Evolutionary conservation across 768 basidiomycete species (phyloP).

Genomic region (Mycena metata): DNA sequence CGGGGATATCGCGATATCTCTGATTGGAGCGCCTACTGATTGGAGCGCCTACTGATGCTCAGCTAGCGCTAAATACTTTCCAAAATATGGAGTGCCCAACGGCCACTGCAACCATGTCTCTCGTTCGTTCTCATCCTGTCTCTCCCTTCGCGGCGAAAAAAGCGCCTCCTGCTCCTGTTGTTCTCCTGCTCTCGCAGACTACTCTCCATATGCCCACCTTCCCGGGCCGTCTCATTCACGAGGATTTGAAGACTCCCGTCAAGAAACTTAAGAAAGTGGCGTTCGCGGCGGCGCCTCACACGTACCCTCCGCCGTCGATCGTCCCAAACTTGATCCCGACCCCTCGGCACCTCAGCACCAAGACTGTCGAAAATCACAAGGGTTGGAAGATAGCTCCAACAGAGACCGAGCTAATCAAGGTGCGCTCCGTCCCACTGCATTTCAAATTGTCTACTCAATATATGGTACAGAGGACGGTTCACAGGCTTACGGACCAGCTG

Average conservation of each 20-base stretch:
- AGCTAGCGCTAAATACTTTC: no score
- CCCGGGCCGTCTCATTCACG: slow-evolving; percentile 32
- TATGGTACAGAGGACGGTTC: no score
- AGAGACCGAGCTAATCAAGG: no score
- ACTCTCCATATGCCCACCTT: slow-evolving; percentile 17
- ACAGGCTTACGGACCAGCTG: no score
- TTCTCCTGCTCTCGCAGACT: slow-evolving; percentile 27
- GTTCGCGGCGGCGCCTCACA: no score
- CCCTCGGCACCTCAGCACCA: not conserved
- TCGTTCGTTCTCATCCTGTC: slow-evolving; percentile 2
- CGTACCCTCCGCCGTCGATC: slow-evolving; percentile 28
- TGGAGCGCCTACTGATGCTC: no score
- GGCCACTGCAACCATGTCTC: slow-evolving; percentile 19
- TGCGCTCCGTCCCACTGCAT: no score
- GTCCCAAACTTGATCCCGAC: slow-evolving; percentile 1
- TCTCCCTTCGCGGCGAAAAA: slow-evolving; percentile 30
- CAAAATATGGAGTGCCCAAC: no score
- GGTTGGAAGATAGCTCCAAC: no score
- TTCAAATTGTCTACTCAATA: no score
- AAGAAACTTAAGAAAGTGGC: not conserved
- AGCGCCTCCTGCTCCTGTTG: slow-evolving; percentile 27
- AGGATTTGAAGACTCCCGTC: slow-evolving; percentile 22
- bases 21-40: no score
- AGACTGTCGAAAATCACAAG: no score
- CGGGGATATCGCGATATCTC: slow-evolving; percentile 24